phyloP scores from a whole-genome alignment of 2,329 filamentous ascomycete genomes.

The Colletotrichum plurivorum region DNA sequence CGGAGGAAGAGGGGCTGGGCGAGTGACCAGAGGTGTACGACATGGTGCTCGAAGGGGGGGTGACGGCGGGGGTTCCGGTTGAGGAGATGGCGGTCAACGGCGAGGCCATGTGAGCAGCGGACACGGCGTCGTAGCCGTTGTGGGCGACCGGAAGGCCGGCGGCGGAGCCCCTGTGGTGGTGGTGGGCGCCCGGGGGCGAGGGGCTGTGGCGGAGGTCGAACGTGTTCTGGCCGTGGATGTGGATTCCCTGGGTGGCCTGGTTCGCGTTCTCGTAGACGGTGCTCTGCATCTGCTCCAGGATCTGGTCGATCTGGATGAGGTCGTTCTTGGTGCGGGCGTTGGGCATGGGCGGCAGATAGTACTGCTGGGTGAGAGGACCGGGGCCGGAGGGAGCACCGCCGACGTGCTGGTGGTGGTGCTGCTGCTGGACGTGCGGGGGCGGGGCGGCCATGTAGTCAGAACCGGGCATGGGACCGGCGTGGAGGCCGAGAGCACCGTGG shows the following conservation, averaged over 20 bases:
- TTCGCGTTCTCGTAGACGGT: constrained; percentile 95
- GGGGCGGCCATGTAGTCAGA: constrained; percentile 67
- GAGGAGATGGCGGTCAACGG: constrained; percentile 72
- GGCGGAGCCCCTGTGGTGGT: constrained; percentile 51
- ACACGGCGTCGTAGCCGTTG: constrained; percentile 58
- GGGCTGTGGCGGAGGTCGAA: constrained; percentile 72
- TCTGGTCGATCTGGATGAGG: constrained; percentile 91
- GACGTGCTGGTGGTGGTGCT: constrained; percentile 59
- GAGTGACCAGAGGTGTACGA: constrained; percentile 86
- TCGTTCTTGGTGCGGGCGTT: constrained; percentile 95
- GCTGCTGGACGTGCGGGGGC: constrained; percentile 43
- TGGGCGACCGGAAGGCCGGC: constrained; percentile 51
- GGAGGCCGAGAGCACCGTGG: constrained; percentile 78
- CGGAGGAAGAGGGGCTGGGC: constrained; percentile 78
- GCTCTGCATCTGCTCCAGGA: constrained; percentile 95
- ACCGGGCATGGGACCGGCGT: constrained; percentile 62
- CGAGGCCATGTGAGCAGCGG: constrained; percentile 71
- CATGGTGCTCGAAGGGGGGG: constrained; percentile 80
- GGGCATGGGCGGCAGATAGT: constrained; percentile 88
- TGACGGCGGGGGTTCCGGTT: constrained; percentile 81
- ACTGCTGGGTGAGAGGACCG: constrained; percentile 80
- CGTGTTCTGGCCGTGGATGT: constrained; percentile 79
- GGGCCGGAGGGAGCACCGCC: constrained; percentile 66
- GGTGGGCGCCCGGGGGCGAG: constrained; percentile 59
- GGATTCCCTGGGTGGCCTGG: constrained; percentile 84